These are phyloP conservation scores for Wickerhamomyces sp. DNA, from an alignment of 1,139 yeast genomes.

Conservation along the genomic window DNA sequence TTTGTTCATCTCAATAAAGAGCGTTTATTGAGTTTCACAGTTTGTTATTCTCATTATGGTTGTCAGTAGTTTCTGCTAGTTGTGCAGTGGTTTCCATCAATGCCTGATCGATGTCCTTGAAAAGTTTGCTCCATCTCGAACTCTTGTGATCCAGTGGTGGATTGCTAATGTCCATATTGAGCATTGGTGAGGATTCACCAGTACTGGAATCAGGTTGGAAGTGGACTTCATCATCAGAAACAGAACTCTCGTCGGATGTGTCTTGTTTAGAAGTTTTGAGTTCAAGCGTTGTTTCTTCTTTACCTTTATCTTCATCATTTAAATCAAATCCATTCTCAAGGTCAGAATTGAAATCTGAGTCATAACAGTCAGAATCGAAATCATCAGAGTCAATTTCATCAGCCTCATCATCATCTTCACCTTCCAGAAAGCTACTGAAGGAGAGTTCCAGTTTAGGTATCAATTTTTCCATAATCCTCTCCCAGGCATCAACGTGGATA, in stretches of 20 bases:
- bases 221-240: background rate
- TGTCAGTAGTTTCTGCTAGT: background rate
- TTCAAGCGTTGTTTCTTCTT: slow-evolving; percentile 1
- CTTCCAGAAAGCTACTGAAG: slow-evolving; percentile 5
- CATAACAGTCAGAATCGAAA: slow-evolving; percentile 13
- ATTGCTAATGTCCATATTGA: background rate
- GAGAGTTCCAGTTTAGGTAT: slow-evolving; percentile 11
- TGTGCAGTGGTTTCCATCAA: slow-evolving; percentile 9
- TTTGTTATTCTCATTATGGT: background rate
- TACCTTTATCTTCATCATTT: slow-evolving; percentile 1
- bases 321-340: slow-evolving; percentile 2
- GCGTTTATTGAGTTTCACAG: no score
- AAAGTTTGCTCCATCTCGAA: slow-evolving; percentile 16
- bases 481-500: slow-evolving; percentile 14
- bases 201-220: background rate
- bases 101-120: slow-evolving; percentile 21
- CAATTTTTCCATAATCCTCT: slow-evolving; percentile 21
- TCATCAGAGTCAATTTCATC: slow-evolving; percentile 7
- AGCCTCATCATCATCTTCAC: slow-evolving; percentile 2
- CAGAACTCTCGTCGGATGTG: background rate
- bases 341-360: slow-evolving; percentile 13
- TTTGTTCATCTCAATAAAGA: no score
- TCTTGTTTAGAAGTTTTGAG: no score
- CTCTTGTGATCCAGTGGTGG: background rate
- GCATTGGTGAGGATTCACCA: background rate